These are phyloP conservation scores for Arthrinium phaeospermum DNA, from an alignment of 2,329 filamentous ascomycete species.

Conservation along the genomic window DNA sequence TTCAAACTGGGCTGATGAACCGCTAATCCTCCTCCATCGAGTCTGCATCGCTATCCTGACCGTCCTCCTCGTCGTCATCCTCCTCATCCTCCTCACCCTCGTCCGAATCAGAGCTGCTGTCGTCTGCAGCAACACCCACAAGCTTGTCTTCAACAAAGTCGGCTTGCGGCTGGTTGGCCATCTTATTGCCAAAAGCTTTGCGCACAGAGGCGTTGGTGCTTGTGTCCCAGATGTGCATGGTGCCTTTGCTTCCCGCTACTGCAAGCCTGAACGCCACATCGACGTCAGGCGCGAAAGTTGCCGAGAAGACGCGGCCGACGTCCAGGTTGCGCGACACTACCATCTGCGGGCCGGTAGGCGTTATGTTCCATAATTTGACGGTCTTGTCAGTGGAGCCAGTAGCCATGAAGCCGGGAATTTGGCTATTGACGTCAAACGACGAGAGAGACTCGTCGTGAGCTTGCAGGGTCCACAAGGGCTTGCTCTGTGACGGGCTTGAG, in stretches of 20 bases:
- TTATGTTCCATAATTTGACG: constrained; percentile 96
- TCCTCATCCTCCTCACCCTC: constrained; percentile 50
- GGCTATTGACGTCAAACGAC: constrained; percentile 88
- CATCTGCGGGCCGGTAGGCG: constrained; percentile 80
- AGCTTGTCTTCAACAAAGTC: constrained; percentile 73
- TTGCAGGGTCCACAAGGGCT: constrained; percentile 92
- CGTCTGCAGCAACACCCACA: constrained; percentile 73
- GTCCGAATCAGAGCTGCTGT: constrained; percentile 61
- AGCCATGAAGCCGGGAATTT: constrained; percentile 89
- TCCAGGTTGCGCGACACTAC: constrained; percentile 91
- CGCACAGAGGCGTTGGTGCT: constrained; percentile 89
- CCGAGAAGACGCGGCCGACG: constrained; percentile 92
- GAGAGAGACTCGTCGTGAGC: constrained; percentile 93
- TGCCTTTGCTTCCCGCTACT: constrained; percentile 92
- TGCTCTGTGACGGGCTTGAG: constrained; percentile 73
- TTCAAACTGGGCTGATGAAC: background rate
- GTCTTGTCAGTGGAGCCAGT: constrained; percentile 94
- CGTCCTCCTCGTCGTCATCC: constrained; percentile 38
- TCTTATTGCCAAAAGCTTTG: constrained; percentile 77
- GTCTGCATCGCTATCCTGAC: constrained; percentile 46
- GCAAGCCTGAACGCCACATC: constrained; percentile 92
- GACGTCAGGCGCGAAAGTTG: constrained; percentile 85
- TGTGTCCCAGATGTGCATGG: constrained; percentile 94
- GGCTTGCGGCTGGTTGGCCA: constrained; percentile 61
- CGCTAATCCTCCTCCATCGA: constrained; percentile 64